Percentiles rank a stretch among this genome's conserved stretches.
phyloP scores from a whole-genome alignment of 2,329 filamentous ascomycete species.

The Paraphoma chrysanthemicola region DNA sequence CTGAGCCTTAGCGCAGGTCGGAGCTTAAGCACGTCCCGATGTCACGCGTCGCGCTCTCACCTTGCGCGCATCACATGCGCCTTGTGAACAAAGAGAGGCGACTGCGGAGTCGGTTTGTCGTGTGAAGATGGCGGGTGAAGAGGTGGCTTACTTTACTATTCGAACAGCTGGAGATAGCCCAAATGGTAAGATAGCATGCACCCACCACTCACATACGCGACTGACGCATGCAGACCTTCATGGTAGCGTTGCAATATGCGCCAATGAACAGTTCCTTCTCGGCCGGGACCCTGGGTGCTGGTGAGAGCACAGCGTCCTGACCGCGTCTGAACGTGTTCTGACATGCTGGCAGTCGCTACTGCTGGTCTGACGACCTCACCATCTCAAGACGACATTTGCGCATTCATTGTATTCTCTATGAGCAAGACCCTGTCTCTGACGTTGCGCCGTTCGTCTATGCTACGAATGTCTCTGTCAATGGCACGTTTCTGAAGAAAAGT shows the following conservation, averaged over 20 bases:
- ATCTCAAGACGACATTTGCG: slow-evolving; percentile 57
- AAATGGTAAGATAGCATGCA: slow-evolving; percentile 20
- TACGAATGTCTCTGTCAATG: slow-evolving; percentile 54
- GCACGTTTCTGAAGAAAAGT: slow-evolving; percentile 46
- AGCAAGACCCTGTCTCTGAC: slow-evolving; percentile 40
- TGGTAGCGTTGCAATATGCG: slow-evolving; percentile 37
- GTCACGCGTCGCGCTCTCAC: slow-evolving; percentile 16
- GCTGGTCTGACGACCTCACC: slow-evolving; percentile 38
- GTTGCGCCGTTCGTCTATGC: slow-evolving; percentile 57
- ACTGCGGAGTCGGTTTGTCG: not conserved
- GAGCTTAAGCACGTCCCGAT: slow-evolving; percentile 2
- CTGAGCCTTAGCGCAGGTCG: not conserved
- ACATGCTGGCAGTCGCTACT: slow-evolving; percentile 31
- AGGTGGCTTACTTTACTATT: slow-evolving; percentile 39
- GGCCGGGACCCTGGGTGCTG: slow-evolving; percentile 43
- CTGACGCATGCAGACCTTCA: slow-evolving; percentile 35
- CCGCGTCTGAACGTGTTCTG: slow-evolving; percentile 17
- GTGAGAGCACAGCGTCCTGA: slow-evolving; percentile 25
- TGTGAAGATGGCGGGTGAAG: slow-evolving; percentile 31
- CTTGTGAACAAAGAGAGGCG: slow-evolving; percentile 1
- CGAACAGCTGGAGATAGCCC: slow-evolving; percentile 15
- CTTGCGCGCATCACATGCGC: slow-evolving; percentile 1
- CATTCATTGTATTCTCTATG: slow-evolving; percentile 56
- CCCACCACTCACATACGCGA: not conserved
- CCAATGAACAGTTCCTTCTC: slow-evolving; percentile 45